phyloP scores from a whole-genome alignment of 2,329 filamentous ascomycete species.

The Pseudogymnoascus sp. region DNA sequence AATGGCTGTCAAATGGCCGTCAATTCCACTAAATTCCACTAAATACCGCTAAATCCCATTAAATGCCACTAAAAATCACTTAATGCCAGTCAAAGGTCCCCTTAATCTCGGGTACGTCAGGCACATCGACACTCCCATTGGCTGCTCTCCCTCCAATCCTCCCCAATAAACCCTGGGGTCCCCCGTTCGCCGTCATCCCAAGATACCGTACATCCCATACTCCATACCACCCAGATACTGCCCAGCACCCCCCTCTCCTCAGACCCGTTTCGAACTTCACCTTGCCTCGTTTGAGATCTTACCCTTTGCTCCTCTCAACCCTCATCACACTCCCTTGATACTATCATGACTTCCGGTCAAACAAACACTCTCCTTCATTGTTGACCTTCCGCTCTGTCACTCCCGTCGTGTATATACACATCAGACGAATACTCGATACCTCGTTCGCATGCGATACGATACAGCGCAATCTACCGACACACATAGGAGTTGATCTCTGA shows the following conservation, averaged over 20 bases:
- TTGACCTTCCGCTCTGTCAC: neutral
- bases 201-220: neutral
- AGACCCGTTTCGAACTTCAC: slow-evolving; percentile 5
- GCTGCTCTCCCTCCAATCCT: neutral
- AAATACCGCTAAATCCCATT: neutral
- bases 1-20: slow-evolving; percentile 1
- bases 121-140: neutral
- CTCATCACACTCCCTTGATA: neutral
- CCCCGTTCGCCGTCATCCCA: neutral
- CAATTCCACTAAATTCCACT: neutral
- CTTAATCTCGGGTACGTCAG: slow-evolving; percentile 6
- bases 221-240: neutral
- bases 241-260: slow-evolving; percentile 2
- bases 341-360: neutral
- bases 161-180: neutral
- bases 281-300: neutral
- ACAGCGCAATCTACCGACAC: neutral
- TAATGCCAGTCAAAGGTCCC: neutral
- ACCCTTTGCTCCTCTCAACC: neutral
- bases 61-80: neutral
- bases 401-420: neutral
- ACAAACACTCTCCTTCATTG: slow-evolving; percentile 2
- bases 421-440: neutral
- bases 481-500: slow-evolving; percentile 8
- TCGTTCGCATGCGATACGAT: neutral